phyloP scores from a whole-genome alignment of 768 basidiomycete genomes.

The Boletus rubescentipes region DNA sequence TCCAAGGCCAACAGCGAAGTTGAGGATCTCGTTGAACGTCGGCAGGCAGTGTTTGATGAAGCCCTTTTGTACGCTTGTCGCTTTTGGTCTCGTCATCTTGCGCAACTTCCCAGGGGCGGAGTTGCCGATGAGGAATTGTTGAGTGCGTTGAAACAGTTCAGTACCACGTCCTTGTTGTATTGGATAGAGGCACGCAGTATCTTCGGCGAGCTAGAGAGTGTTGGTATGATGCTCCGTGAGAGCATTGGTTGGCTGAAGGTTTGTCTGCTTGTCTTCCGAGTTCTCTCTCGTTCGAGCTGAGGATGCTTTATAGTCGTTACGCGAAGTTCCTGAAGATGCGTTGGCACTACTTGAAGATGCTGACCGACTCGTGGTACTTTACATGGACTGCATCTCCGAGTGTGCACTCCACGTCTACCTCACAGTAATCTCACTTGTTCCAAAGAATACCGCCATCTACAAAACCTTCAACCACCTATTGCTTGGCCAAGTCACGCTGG shows the following conservation, averaged over 20 bases:
- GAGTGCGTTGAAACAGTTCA: constrained; percentile 10
- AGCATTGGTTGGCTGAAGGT: constrained; percentile 18
- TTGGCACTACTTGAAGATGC: constrained; percentile 16
- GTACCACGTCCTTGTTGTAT: constrained; percentile 9
- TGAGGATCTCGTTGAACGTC: constrained; percentile 19
- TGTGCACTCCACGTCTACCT: constrained; percentile 21
- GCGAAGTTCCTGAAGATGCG: constrained; percentile 2
- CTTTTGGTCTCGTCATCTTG: constrained; percentile 20
- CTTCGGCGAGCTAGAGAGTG: constrained; percentile 16
- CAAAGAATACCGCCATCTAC: neutral
- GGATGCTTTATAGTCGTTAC: constrained; percentile 2
- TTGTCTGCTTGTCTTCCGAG: neutral
- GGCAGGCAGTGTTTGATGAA: constrained; percentile 9
- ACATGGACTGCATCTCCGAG: constrained; percentile 20
- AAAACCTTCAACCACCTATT: constrained; percentile 11
- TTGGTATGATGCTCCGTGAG: constrained; percentile 15
- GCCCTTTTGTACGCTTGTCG: constrained; percentile 20
- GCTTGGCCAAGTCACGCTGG: neutral
- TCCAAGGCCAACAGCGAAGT: constrained; percentile 17
- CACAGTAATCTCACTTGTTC: constrained; percentile 5
- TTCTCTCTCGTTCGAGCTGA: neutral
- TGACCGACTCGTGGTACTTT: constrained; percentile 19
- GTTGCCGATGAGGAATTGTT: constrained; percentile 11
- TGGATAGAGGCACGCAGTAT: constrained; percentile 22
- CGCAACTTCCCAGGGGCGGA: constrained; percentile 8